Percentiles rank a stretch among this genome's conserved stretches.
These are phyloP conservation scores for Ustilago cynodontis DNA, from an alignment of 1,284 basidiomycete species.

Conservation along the genomic window DNA sequence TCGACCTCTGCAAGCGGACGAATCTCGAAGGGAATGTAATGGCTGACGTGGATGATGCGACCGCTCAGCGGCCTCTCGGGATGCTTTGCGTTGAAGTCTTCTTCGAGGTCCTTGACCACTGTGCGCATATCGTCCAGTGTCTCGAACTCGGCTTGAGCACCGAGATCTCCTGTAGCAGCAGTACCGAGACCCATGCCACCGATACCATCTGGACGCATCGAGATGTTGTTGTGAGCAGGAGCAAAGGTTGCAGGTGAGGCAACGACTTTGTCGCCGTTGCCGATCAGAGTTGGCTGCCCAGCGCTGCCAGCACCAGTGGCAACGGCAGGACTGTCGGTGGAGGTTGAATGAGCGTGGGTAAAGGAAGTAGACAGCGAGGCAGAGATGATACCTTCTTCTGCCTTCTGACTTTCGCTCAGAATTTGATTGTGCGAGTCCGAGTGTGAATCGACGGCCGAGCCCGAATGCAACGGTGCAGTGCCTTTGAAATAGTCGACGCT, in stretches of 20 bases:
- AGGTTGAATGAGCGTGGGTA: slow-evolving; percentile 8
- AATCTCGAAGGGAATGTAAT: slow-evolving; percentile 68
- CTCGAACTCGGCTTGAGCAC: slow-evolving; percentile 54
- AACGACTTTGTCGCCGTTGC: slow-evolving; percentile 23
- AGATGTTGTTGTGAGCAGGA: slow-evolving; percentile 29
- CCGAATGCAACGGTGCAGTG: slow-evolving; percentile 12
- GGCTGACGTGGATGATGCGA: slow-evolving; percentile 68
- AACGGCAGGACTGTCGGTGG: slow-evolving; percentile 4
- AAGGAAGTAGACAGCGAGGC: slow-evolving; percentile 36
- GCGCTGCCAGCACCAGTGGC: neutral
- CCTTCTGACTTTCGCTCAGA: slow-evolving; percentile 34
- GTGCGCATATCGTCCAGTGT: slow-evolving; percentile 58
- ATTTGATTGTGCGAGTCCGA: slow-evolving; percentile 14
- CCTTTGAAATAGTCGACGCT: slow-evolving; percentile 41
- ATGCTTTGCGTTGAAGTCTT: slow-evolving; percentile 63
- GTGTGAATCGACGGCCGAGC: slow-evolving; percentile 2
- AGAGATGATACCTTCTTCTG: slow-evolving; percentile 47
- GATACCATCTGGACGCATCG: slow-evolving; percentile 62
- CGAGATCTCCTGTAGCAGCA: slow-evolving; percentile 64
- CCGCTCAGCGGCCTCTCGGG: slow-evolving; percentile 61
- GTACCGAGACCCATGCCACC: slow-evolving; percentile 61
- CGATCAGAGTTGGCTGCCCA: slow-evolving; percentile 7
- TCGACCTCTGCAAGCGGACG: slow-evolving; percentile 61
- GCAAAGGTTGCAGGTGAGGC: slow-evolving; percentile 22
- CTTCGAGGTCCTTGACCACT: slow-evolving; percentile 58